Evolutionary conservation across 2,329 filamentous ascomycete species (phyloP).

Genomic region (Pseudocercospora eumusae): DNA sequence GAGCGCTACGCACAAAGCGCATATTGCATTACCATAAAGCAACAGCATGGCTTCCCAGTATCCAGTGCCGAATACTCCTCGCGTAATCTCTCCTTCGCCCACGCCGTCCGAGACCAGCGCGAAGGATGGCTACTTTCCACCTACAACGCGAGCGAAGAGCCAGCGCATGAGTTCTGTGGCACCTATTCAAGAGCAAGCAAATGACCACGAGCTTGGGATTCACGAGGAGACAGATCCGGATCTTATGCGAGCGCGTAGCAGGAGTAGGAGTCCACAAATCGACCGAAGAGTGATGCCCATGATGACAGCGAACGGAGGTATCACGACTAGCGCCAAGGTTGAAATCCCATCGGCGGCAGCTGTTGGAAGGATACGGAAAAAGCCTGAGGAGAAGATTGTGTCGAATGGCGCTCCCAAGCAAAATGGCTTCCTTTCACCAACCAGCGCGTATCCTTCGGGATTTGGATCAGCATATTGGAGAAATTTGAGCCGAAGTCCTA

Average conservation of each 20-base stretch:
- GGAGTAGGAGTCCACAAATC: slow-evolving; percentile 68
- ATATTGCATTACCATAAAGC: slow-evolving; percentile 8
- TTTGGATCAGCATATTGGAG: slow-evolving; percentile 77
- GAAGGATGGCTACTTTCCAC: slow-evolving; percentile 66
- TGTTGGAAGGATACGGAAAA: slow-evolving; percentile 32
- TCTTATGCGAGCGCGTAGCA: slow-evolving; percentile 61
- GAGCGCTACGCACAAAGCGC: slow-evolving; percentile 16
- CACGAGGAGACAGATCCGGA: slow-evolving; percentile 51
- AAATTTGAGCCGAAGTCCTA: slow-evolving; percentile 86
- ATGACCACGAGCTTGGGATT: slow-evolving; percentile 21
- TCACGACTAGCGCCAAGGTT: slow-evolving; percentile 25
- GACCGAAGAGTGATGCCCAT: slow-evolving; percentile 30
- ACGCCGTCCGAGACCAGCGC: slow-evolving; percentile 63
- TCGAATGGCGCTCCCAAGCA: slow-evolving; percentile 29
- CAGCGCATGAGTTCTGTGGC: slow-evolving; percentile 60
- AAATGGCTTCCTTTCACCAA: slow-evolving; percentile 38
- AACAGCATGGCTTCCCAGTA: slow-evolving; percentile 46
- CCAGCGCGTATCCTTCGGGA: slow-evolving; percentile 48
- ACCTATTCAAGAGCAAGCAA: slow-evolving; percentile 61
- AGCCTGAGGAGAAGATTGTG: slow-evolving; percentile 34
- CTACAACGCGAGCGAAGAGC: slow-evolving; percentile 75
- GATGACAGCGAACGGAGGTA: slow-evolving; percentile 31
- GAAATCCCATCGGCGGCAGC: slow-evolving; percentile 17
- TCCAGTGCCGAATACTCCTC: slow-evolving; percentile 73
- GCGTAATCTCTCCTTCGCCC: slow-evolving; percentile 87